phyloP scores from a whole-genome alignment of 495 filamentous ascomycete genomes.

The Saxophila tyrrhenica region DNA sequence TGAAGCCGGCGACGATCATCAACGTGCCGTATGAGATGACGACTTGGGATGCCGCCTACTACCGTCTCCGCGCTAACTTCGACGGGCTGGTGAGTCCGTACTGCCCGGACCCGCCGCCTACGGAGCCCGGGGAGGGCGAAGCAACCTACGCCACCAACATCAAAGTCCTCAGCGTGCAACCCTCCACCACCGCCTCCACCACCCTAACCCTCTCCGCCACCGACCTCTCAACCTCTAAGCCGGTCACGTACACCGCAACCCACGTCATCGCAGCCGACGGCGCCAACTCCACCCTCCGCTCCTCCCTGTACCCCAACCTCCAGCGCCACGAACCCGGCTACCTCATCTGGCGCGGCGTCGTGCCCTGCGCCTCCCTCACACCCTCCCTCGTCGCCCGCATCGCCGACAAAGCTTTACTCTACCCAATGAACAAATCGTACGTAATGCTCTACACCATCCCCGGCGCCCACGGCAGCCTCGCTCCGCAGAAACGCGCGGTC shows the following conservation, averaged over 20 bases:
- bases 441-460: slow-evolving; percentile 32
- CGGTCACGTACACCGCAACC: slow-evolving; percentile 31
- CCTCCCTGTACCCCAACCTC: slow-evolving; percentile 33
- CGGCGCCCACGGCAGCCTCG: slow-evolving; percentile 34
- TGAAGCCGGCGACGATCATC: slow-evolving; percentile 28
- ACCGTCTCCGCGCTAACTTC: slow-evolving; percentile 41
- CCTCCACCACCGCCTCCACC: slow-evolving; percentile 13
- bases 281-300: slow-evolving; percentile 39
- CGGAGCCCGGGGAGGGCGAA: slow-evolving; percentile 25
- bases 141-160: slow-evolving; percentile 34
- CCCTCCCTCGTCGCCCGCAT: neutral
- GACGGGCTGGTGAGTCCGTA: slow-evolving; percentile 38
- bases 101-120: slow-evolving; percentile 26
- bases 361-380: slow-evolving; percentile 15
- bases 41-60: slow-evolving; percentile 44
- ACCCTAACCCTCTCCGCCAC: neutral
- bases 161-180: slow-evolving; percentile 35
- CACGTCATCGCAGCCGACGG: slow-evolving; percentile 45
- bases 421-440: neutral
- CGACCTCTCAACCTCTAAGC: slow-evolving; percentile 16
- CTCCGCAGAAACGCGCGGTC: slow-evolving; percentile 35
- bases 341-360: slow-evolving; percentile 41
- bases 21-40: slow-evolving; percentile 32
- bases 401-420: neutral
- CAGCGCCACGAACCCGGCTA: slow-evolving; percentile 42